Evolutionary conservation across 306 rosid genomes (phyloP), one percentile per base, ranked within the genome.

Genomic region (Fragaria nilgerrensis): DNA sequence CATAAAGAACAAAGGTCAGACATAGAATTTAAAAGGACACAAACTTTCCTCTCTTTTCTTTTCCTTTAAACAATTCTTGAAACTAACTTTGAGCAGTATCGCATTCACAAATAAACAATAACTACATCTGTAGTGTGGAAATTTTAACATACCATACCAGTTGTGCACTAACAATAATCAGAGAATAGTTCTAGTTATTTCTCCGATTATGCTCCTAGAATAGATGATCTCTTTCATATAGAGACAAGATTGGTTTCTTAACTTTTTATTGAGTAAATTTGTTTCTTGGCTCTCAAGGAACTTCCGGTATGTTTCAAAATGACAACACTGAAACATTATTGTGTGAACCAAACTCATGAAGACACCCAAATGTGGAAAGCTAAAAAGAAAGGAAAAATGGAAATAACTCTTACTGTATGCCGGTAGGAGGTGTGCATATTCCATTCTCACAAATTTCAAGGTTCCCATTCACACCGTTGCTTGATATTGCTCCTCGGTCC

Each of bases 401-500:
- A 65, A 74, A 77, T 58, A 45, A 73, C 79, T 82, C 93, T 86
- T 90, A 93, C 98, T 93, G 98, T 82, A 93, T 93, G 77, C 98
- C 98, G 15, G 87, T 75, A 61, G 93, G 96, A 49, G 88, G 62
- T 36, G 89, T 75, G 92, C 98, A 93, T 68, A 53, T 72, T 34
- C 91, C 92, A 76, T 75, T 72, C 52, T 77, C 79, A 86, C 98
- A 93, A 66, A 84, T 86, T 87, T 77, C 77, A 20, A n/a, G 84
- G 74, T 84, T 88, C 61, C 98, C 98, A 75, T 91, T 93, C 69
- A 93, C 98, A 71, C 98, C 98, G 70, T 91, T 93, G 85, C 98
- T 93, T 62, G 97, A 97, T 80, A 93, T 93, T 75, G 93, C 85
- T 82, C 98, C 98, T 70, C 96, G 92, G 75, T 93, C 98, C 86